Percentiles rank a stretch among this genome's conserved stretches.
phyloP scores from a whole-genome alignment of 192 early-diverging fungal species.

The Spinellus fusiger region DNA sequence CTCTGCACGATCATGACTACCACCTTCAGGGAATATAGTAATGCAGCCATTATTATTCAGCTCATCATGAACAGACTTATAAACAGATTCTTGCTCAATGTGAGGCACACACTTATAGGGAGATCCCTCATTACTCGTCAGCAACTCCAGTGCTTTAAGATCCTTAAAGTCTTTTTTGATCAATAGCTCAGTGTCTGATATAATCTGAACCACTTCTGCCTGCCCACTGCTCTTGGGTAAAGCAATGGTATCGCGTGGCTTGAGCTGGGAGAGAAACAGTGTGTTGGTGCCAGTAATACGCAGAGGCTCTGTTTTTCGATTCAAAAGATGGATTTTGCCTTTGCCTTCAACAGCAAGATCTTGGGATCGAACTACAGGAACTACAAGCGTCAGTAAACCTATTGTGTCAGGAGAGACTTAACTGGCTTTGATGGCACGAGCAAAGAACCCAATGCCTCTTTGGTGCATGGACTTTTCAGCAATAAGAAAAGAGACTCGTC shows the following conservation, averaged over 20 bases:
- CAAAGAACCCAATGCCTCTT: slow-evolving; percentile 78
- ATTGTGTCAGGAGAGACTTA: slow-evolving; percentile 23
- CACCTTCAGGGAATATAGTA: slow-evolving; percentile 98
- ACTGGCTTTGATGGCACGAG: slow-evolving; percentile 71
- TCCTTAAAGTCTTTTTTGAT: slow-evolving; percentile 77
- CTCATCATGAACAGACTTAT: slow-evolving; percentile 73
- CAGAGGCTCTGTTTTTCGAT: slow-evolving; percentile 62
- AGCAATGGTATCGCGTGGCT: slow-evolving; percentile 55
- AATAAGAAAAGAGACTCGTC: slow-evolving; percentile 72
- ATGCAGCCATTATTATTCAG: slow-evolving; percentile 72
- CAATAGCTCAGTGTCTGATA: slow-evolving; percentile 76
- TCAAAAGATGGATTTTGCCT: slow-evolving; percentile 64
- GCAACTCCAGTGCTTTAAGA: slow-evolving; percentile 51
- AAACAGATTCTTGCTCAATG: slow-evolving; percentile 87
- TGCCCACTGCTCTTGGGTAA: slow-evolving; percentile 55
- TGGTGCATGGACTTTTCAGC: slow-evolving; percentile 89
- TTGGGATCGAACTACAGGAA: slow-evolving; percentile 91
- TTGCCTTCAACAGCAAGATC: slow-evolving; percentile 73
- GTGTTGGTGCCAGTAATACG: slow-evolving; percentile 66
- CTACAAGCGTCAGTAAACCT: slow-evolving; percentile 28
- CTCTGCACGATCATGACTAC: slow-evolving; percentile 93
- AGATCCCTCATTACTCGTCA: slow-evolving; percentile 54
- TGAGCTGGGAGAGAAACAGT: slow-evolving; percentile 59
- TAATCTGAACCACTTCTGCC: slow-evolving; percentile 68
- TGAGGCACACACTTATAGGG: slow-evolving; percentile 71